Conservation (phyloP, 2,329 filamentous ascomycete species). For the Achaetomium macrosporum region DNA sequence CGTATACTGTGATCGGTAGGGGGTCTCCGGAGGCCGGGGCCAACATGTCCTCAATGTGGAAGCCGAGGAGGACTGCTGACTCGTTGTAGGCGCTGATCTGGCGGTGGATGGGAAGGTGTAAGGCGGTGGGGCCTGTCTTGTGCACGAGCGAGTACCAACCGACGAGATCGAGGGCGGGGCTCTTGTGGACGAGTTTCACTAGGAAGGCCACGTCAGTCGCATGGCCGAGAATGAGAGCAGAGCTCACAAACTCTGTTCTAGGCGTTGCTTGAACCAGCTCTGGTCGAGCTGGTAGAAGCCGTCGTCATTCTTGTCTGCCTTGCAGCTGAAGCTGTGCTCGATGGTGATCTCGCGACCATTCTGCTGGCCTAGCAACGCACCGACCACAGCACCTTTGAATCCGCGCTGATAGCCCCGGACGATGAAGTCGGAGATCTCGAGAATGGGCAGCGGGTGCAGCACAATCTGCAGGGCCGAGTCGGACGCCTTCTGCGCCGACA, state of each 20-base stretch:
- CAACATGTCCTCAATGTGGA: conserved; percentile 63
- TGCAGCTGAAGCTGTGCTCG: conserved; percentile 87
- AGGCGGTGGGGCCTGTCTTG: conserved; percentile 61
- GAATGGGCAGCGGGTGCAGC: conserved; percentile 88
- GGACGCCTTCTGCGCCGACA: conserved; percentile 61
- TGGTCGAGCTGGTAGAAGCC: conserved; percentile 58
- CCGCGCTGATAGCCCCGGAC: conserved; percentile 79
- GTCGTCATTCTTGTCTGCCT: conserved; percentile 44
- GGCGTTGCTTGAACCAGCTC: conserved; percentile 67
- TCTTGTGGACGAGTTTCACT: conserved; percentile 88
- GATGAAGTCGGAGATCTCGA: conserved; percentile 95
- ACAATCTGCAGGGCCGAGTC: conserved; percentile 74
- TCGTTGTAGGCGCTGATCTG: conserved; percentile 79
- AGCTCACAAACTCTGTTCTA: conserved; percentile 70
- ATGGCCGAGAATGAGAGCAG: neutral
- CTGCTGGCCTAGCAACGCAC: conserved; percentile 85
- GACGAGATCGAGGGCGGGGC: conserved; percentile 75
- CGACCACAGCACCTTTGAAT: conserved; percentile 70
- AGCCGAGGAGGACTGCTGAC: conserved; percentile 78
- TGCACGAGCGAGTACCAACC: conserved; percentile 86
- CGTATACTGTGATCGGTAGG: conserved; percentile 85
- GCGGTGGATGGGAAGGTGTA: conserved; percentile 67
- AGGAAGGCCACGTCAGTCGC: conserved; percentile 8
- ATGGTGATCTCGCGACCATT: conserved; percentile 86
- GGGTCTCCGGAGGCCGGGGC: conserved; percentile 62